Conservation (phyloP, 2,329 filamentous ascomycete genomes). For the Penicillium palitans region DNA sequence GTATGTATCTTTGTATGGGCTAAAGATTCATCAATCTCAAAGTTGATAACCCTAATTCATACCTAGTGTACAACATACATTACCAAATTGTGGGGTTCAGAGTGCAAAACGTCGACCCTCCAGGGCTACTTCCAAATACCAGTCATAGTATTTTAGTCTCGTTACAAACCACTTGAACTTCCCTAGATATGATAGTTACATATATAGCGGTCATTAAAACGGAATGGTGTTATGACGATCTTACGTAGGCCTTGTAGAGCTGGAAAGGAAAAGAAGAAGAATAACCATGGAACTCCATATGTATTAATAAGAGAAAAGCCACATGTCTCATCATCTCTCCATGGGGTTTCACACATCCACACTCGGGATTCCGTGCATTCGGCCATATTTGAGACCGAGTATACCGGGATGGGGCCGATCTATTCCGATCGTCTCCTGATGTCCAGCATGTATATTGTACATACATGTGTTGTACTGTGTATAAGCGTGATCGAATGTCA, state of each 20-base stretch:
- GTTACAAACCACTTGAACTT: background rate
- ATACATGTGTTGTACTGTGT: background rate
- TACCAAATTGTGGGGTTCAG: background rate
- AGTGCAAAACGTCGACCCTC: background rate
- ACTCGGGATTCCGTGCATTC: constrained; percentile 8
- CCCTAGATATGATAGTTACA: background rate
- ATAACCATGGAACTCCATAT: background rate
- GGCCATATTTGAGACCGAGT: constrained; percentile 2
- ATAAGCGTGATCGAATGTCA: background rate
- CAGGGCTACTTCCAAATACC: background rate
- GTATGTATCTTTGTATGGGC: background rate
- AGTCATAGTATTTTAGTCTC: background rate
- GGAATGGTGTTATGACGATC: background rate
- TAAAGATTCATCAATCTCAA: background rate
- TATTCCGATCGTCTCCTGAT: constrained; percentile 1
- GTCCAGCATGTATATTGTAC: background rate
- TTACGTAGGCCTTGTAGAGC: background rate
- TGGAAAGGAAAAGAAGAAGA: background rate
- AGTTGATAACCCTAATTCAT: background rate
- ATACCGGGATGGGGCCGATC: constrained; percentile 5
- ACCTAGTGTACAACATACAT: background rate
- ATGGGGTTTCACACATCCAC: constrained; percentile 1
- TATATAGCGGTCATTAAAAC: background rate
- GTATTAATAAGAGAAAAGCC: constrained; percentile 4
- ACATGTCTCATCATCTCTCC: constrained; percentile 6